phyloP scores from a whole-genome alignment of 345 rosid genomes.

The Brassica napus region Da-Ae NC_063445.1:42214501-42215000 shows the following conservation, averaged over 20 bases:
- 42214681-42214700: not conserved
- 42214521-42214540: not conserved
- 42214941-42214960: constrained; percentile 97
- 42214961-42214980: constrained; percentile 94
- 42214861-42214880: constrained; percentile 40
- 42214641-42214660: not conserved
- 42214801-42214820: constrained; percentile 47
- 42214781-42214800: constrained; percentile 43
- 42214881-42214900: constrained; percentile 47
- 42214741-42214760: not conserved
- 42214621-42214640: not conserved
- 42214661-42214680: too few species aligned
- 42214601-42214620: not conserved
- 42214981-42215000: constrained; percentile 91
- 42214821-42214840: constrained; percentile 53
- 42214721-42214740: not conserved
- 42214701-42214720: not conserved
- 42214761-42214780: not conserved
- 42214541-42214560: not conserved
- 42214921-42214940: constrained; percentile 54
- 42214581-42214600: not conserved
- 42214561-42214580: not conserved
- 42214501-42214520: not conserved
- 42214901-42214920: constrained; percentile 68
- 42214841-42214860: constrained; percentile 35